phyloP scores from a whole-genome alignment of 371 early-diverging fungal genomes.

The Coemansia sp. region DNA sequence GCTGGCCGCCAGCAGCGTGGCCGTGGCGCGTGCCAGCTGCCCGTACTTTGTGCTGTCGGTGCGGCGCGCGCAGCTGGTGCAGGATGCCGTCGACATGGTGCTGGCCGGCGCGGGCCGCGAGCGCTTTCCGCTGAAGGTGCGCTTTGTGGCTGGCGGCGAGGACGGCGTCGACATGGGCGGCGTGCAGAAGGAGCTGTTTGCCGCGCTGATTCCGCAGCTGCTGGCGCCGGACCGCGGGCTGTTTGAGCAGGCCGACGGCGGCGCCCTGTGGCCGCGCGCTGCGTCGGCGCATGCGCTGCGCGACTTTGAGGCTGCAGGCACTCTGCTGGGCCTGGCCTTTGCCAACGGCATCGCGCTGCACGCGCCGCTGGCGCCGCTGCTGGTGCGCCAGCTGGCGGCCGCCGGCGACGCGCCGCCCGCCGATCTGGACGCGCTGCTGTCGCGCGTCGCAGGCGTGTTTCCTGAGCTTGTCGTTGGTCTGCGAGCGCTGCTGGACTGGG shows the following conservation, averaged over 20 bases:
- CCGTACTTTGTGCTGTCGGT: conserved; percentile 82
- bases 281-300: conserved; percentile 33
- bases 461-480: conserved; percentile 67
- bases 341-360: conserved; percentile 74
- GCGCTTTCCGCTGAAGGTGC: conserved; percentile 65
- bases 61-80: conserved; percentile 64
- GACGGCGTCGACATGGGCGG: conserved; percentile 93
- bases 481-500: conserved; percentile 70
- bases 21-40: conserved; percentile 30
- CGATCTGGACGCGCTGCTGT: conserved; percentile 33
- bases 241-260: conserved; percentile 36
- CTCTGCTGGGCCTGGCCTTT: conserved; percentile 73
- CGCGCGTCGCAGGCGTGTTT: conserved; percentile 51
- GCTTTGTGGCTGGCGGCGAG: conserved; percentile 75
- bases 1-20: conserved; percentile 17
- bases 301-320: conserved; percentile 59
- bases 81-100: conserved; percentile 71
- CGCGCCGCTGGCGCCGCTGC: conserved; percentile 46
- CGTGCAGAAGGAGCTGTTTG: conserved; percentile 56
- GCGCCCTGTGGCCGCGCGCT: conserved; percentile 46
- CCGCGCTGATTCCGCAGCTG: conserved; percentile 36
- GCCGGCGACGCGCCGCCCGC: not conserved
- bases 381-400: conserved; percentile 31
- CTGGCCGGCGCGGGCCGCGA: conserved; percentile 54
- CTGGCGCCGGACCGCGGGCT: conserved; percentile 44